phyloP scores from a whole-genome alignment of 2,329 filamentous ascomycete genomes.

The Bipolaris oryzae region DNA sequence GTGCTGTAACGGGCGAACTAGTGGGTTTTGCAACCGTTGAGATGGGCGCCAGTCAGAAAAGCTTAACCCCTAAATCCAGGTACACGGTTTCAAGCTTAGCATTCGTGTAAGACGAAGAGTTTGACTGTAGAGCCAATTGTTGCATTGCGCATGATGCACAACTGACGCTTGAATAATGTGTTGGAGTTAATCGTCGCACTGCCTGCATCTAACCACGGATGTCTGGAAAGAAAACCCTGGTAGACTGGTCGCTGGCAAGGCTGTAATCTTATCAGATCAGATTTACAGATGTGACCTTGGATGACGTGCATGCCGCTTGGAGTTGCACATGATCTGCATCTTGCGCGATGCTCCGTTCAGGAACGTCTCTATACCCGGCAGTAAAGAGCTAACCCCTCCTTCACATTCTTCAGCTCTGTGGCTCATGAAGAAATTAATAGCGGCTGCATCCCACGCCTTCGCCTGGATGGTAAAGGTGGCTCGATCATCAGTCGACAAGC shows the following conservation, averaged over 20 bases:
- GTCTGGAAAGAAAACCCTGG: neutral
- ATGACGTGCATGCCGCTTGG: conserved; percentile 31
- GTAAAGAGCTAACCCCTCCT: neutral
- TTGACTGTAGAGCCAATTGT: neutral
- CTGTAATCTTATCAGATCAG: conserved; percentile 31
- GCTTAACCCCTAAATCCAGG: conserved; percentile 15
- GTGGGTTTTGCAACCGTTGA: conserved; percentile 24
- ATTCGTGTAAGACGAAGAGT: neutral
- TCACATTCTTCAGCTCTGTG: neutral
- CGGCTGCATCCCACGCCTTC: neutral
- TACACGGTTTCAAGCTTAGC: conserved; percentile 5
- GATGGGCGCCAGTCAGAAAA: conserved; percentile 21
- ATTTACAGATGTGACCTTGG: conserved; percentile 13
- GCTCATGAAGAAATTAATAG: neutral
- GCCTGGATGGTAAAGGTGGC: conserved; percentile 13
- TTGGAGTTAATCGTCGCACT: neutral
- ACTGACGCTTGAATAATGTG: neutral
- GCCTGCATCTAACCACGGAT: neutral
- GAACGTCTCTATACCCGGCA: neutral
- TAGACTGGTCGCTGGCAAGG: conserved; percentile 6
- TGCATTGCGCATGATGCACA: neutral
- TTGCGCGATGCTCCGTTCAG: conserved; percentile 1
- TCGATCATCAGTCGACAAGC: conserved; percentile 26
- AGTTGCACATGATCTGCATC: conserved; percentile 12
- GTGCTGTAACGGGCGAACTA: conserved; percentile 27